Percentiles rank a stretch among this genome's conserved stretches.
phyloP scores from a whole-genome alignment of 441 rosid species.

The Hura crepitans region DNA sequence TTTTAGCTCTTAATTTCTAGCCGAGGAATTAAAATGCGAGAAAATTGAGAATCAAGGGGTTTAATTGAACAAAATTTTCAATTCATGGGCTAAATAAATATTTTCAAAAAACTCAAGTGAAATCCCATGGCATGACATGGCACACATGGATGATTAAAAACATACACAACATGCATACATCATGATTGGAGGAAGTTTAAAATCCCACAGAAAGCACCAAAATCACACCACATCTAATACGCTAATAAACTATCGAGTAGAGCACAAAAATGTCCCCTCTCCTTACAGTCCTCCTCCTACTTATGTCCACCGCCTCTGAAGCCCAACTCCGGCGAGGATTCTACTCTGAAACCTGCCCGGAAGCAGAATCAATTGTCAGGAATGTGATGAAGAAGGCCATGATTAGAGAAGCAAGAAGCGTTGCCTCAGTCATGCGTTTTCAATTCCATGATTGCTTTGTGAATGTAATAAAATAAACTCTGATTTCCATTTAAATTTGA shows the following conservation, averaged over 20 bases:
- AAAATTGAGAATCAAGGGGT: too few relatives aligned
- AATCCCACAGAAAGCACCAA: background rate
- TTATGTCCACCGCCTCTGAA: conserved; percentile 21
- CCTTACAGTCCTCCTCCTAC: conserved; percentile 28
- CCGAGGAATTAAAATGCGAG: too few relatives aligned
- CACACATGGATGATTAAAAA: background rate
- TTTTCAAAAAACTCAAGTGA: too few relatives aligned
- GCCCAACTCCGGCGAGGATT: conserved; percentile 54
- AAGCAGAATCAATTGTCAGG: conserved; percentile 66
- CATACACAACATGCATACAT: background rate
- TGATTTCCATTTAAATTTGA: background rate
- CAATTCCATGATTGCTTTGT: conserved; percentile 98
- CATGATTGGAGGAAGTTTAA: background rate
- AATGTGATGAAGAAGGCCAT: conserved; percentile 51
- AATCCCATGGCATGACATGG: background rate
- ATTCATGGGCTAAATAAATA: too few relatives aligned
- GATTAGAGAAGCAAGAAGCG: conserved; percentile 67
- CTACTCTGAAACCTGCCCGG: conserved; percentile 67
- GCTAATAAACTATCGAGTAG: background rate
- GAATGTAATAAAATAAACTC: conserved; percentile 41
- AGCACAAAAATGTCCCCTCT: conserved; percentile 20
- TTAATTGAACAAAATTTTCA: too few relatives aligned
- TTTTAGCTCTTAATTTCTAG: too few relatives aligned
- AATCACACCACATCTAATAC: conserved; percentile 1
- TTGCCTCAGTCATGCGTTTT: conserved; percentile 92